Evolutionary conservation across 2,329 filamentous ascomycete genomes (phyloP).

Genomic region (Colletotrichum filicis): DNA sequence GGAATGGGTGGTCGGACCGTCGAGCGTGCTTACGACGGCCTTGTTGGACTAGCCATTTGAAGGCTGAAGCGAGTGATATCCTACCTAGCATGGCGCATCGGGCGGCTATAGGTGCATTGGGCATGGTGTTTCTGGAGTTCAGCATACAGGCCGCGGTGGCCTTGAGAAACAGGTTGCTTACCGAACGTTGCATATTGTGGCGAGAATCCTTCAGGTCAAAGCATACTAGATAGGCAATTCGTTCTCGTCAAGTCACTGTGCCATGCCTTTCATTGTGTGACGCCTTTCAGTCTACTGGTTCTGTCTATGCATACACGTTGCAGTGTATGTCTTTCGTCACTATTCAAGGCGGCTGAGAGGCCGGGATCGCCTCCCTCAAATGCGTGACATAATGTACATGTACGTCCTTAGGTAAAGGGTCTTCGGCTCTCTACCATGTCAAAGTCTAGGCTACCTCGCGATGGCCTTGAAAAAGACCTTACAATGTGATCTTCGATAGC

Average conservation of each 20-base stretch:
- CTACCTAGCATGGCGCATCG: conserved; percentile 17
- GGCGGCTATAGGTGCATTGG: conserved; percentile 25
- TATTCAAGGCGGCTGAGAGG: neutral
- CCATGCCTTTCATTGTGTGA: neutral
- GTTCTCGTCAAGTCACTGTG: neutral
- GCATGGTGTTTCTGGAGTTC: conserved; percentile 32
- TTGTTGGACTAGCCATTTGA: conserved; percentile 41
- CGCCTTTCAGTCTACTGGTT: neutral
- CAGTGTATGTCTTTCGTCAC: neutral
- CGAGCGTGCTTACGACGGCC: conserved; percentile 65
- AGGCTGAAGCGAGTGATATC: conserved; percentile 8
- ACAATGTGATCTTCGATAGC: neutral
- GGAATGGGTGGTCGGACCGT: conserved; percentile 68
- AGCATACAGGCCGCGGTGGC: conserved; percentile 21
- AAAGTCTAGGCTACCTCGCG: too few relatives aligned
- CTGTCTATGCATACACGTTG: neutral
- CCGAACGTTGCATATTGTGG: conserved; percentile 15
- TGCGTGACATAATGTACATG: too few relatives aligned
- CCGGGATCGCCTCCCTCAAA: too few relatives aligned
- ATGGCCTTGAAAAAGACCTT: neutral
- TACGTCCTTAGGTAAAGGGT: too few relatives aligned
- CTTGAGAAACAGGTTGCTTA: conserved; percentile 15
- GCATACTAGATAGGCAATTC: neutral
- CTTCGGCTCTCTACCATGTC: neutral
- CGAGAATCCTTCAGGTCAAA: neutral